Conservation (phyloP, 106 monocot genomes). For the Phalaenopsis aphrodite region DNA sequence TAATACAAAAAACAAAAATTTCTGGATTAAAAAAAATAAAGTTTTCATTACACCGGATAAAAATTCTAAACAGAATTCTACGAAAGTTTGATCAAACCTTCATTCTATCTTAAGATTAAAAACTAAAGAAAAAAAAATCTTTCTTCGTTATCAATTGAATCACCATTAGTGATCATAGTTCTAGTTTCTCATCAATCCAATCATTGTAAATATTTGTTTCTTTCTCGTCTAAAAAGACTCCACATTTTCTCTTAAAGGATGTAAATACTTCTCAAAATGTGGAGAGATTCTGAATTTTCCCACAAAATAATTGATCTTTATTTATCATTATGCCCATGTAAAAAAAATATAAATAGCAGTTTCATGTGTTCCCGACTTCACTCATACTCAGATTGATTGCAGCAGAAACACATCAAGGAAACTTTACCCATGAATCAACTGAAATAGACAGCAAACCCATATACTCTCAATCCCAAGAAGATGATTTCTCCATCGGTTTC, state of each 20-base stretch:
- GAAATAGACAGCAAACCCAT: constrained; percentile 36
- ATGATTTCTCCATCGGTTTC: constrained; percentile 43
- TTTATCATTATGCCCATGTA: background rate
- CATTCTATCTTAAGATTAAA: background rate
- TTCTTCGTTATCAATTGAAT: too few species aligned
- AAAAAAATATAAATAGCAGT: background rate
- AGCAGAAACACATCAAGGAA: constrained; percentile 42
- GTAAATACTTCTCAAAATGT: background rate
- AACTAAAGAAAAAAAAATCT: background rate
- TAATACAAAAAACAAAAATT: background rate
- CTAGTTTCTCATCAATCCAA: too few species aligned
- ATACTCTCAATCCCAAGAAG: constrained; percentile 51
- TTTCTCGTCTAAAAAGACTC: background rate
- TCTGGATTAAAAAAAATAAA: background rate
- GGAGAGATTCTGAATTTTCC: background rate
- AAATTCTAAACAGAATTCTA: background rate
- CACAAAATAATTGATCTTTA: background rate
- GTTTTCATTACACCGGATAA: background rate
- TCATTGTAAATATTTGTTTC: too few species aligned
- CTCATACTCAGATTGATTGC: constrained; percentile 50
- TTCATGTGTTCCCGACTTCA: background rate
- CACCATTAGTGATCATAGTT: too few species aligned
- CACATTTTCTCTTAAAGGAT: background rate
- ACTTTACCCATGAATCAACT: constrained; percentile 1
- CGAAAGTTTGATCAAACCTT: background rate